These are phyloP conservation scores for Butyriboletus loyo DNA, from an alignment of 768 basidiomycete species.

Conservation along the genomic window DNA sequence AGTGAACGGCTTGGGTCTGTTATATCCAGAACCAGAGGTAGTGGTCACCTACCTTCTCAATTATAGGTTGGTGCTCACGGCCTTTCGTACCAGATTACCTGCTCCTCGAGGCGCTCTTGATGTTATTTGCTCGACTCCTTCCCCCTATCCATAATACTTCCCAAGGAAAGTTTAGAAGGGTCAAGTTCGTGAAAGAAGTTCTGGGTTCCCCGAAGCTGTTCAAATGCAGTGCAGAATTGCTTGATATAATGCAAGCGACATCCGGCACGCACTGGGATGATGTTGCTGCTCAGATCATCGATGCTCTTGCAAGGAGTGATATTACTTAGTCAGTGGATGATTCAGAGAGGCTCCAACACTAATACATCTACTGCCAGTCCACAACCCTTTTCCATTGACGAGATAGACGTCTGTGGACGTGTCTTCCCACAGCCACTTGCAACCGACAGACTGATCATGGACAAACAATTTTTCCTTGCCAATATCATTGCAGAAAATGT, in stretches of 20 bases:
- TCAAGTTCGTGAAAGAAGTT: conserved; percentile 50
- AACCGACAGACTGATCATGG: conserved; percentile 50
- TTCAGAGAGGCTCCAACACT: neutral
- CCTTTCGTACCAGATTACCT: conserved; percentile 45
- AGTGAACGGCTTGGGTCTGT: conserved; percentile 48
- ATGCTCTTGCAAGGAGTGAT: conserved; percentile 44
- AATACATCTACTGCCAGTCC: conserved; percentile 40
- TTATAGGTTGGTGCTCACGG: neutral
- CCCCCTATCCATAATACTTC: conserved; percentile 40
- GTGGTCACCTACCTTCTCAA: neutral
- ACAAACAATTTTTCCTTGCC: conserved; percentile 47
- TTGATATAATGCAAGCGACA: conserved; percentile 40
- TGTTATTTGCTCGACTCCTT: conserved; percentile 54
- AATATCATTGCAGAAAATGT: conserved; percentile 39
- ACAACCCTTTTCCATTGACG: conserved; percentile 50
- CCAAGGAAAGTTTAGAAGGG: conserved; percentile 37
- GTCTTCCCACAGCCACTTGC: conserved; percentile 35
- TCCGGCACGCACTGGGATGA: conserved; percentile 50
- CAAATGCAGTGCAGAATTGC: conserved; percentile 37
- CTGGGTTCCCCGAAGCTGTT: conserved; percentile 41
- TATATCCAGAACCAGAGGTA: conserved; percentile 49
- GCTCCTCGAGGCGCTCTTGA: conserved; percentile 53
- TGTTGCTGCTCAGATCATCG: conserved; percentile 46
- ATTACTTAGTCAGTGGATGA: conserved; percentile 44
- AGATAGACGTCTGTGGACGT: conserved; percentile 37